Evolutionary conservation across 148 eudicot species (phyloP), one percentile per base, ranked within the genome.

Genomic region (Amaranthus palmeri): DNA sequence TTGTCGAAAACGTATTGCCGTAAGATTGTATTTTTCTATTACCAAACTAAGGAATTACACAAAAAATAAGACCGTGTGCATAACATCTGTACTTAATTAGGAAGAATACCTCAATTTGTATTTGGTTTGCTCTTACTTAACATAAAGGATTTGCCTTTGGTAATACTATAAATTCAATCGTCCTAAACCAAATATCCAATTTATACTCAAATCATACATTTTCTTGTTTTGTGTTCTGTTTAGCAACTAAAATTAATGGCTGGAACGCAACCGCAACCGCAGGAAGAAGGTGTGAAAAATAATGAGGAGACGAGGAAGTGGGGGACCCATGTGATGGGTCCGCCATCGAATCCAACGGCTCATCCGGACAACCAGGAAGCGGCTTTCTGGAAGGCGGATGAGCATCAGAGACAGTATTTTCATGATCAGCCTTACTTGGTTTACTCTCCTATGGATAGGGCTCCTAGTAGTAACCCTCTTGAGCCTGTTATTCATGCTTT

Each of bases 261-360:
- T 18, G 74, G 55, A 14, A 71, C 17, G 4, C 67, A n/a, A 17
- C 41, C n/a, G 15, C 36, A 51, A 40, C 47, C 67, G 8, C 49
- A 44, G 44, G 56, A 42, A 51, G 4, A 7, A 15, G 44, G 7
- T n/a, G 45, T 15, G 47, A 25, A 25, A 17, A 49, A 41, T 25
- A 4, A 58, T 42, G 81, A 73, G 56, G 85, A 83, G 13, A 45
- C 74, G 0, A 79, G 80, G 83, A 89, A 83, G 73, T 84, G 91
- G 88, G 96, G 96, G 47, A 90, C 88, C 10, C 92, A 88, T 54
- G 63, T 86, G 44, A 90, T 88, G 88, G 92, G 88, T 17, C 72
- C 80, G 5, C 96, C 92, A 7, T 87, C 90, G 0, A 74, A 76
- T 10, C 96, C 96, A 2, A 77, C 82, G 0, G 80, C 47, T 40